Evolutionary conservation across 2,329 filamentous ascomycete species (phyloP).

Genomic region (Sporothrix sp.): DNA sequence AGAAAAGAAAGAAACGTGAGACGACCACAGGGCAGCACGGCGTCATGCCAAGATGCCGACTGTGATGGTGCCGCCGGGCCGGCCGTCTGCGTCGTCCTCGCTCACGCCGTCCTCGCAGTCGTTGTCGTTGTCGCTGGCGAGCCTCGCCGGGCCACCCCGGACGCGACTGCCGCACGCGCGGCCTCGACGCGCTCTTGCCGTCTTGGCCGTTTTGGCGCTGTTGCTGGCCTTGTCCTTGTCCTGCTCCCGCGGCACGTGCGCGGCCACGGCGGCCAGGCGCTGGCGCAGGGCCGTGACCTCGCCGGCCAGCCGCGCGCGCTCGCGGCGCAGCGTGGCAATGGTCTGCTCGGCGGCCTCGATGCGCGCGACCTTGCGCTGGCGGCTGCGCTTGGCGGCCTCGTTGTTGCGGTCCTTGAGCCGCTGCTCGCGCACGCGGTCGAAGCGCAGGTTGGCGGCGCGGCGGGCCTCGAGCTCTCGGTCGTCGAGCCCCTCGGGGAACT

Average conservation of each 20-base stretch:
- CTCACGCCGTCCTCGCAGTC: too few relatives aligned
- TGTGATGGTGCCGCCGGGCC: not conserved
- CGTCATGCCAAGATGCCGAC: not conserved
- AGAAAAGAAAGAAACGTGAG: not conserved
- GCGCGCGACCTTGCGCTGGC: slow-evolving; percentile 17
- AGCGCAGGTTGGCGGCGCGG: slow-evolving; percentile 17
- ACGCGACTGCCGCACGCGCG: not conserved
- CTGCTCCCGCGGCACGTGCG: not conserved
- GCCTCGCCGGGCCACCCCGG: not conserved
- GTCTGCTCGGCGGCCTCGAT: slow-evolving; percentile 16
- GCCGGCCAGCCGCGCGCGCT: slow-evolving; percentile 2
- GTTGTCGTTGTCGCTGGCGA: not conserved
- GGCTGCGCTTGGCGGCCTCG: slow-evolving; percentile 19
- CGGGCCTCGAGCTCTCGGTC: slow-evolving; percentile 13
- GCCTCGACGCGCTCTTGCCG: not conserved
- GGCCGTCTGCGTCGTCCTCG: not conserved
- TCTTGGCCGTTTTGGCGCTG: not conserved
- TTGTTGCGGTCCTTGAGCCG: slow-evolving; percentile 20
- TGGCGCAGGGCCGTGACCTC: slow-evolving; percentile 10
- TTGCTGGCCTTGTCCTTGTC: not conserved
- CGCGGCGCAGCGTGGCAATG: slow-evolving; percentile 5
- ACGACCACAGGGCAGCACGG: not conserved
- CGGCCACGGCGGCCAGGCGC: not conserved
- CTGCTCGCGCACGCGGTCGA: slow-evolving; percentile 18
- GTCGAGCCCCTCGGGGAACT: slow-evolving; percentile 13